Evolutionary conservation across 257 asterid species (phyloP).

Genomic region (Solanum ossicruentum): DNA sequence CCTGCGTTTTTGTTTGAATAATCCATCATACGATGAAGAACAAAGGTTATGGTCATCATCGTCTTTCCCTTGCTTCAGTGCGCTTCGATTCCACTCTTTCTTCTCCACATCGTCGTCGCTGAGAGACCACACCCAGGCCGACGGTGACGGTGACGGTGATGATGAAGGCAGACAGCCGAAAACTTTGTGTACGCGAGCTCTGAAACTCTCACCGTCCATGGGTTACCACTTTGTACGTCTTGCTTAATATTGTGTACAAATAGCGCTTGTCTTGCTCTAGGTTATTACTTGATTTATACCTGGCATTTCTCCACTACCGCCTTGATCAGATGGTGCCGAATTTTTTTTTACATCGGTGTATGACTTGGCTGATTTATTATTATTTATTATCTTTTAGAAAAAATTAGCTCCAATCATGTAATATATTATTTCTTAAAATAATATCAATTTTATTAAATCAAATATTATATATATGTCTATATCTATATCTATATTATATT

Average conservation of each 20-base stretch:
- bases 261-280: background rate
- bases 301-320: background rate
- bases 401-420: too few relatives aligned
- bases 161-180: background rate
- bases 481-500: too few relatives aligned
- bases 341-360: too few relatives aligned
- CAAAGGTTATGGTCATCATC: background rate
- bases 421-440: too few relatives aligned
- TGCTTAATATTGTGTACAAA: background rate
- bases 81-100: constrained; percentile 3
- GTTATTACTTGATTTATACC: background rate
- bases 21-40: background rate
- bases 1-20: constrained; percentile 1
- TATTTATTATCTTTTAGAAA: too few relatives aligned
- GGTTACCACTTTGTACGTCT: background rate
- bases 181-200: background rate
- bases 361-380: too few relatives aligned
- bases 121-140: constrained; percentile 1
- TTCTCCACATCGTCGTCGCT: constrained; percentile 1
- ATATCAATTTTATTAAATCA: too few relatives aligned
- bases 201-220: constrained; percentile 2
- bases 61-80: background rate
- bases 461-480: too few relatives aligned
- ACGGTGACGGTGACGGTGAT: background rate
- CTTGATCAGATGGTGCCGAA: background rate